Base-by-base conservation (phyloP, 805 yeast species). In the Millerozyma acaciae region DNA sequence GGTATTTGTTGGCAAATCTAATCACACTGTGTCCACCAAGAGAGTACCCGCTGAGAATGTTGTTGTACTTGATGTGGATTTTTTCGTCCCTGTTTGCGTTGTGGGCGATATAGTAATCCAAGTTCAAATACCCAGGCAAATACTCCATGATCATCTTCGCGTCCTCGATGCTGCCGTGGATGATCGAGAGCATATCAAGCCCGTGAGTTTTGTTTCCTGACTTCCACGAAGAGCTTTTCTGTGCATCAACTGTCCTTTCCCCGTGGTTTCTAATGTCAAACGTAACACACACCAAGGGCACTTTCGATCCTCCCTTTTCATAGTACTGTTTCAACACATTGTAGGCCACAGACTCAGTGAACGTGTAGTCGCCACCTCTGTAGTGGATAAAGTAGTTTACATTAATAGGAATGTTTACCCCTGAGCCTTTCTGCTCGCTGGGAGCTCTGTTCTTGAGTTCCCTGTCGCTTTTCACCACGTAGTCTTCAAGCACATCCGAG, bases 201-300 rank as follows among this genome's bases (percentile, higher is more conserved):
- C 68, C 78, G 44, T 77, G 81, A n/a, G 62, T 52, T 10, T 40
- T 41, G 46, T 76, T 76, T 3, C 77, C 77, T 3, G 47, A 47
- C 1, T 37, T 40, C 83, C 83, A 77, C 15, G 57, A 55, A 3
- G 44, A 32, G 49, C 74, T 76, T 22, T 53, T 49, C 10, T 20
- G 19, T 4, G 39, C 46, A 27, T 64, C 60, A 4, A 71, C 50
- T 7, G 44, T 32, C 21, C 84, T 56, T 15, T 55, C 55, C 3
- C 84, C 83, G 45, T 78, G 84, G 49, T 78, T 77, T 21, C 79
- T 62, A 38, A 57, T 47, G 44, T 78, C 84, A 40, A 72, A 73
- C 0, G 75, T 60, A 8, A 73, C 73, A 28, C 70, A 69, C 21
- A 77, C 60, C 34, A 72, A 43, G 9, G 70, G 70, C 1, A 43